Conservation (phyloP, 2,329 filamentous ascomycete species). For the Teratosphaeria destructans region DNA sequence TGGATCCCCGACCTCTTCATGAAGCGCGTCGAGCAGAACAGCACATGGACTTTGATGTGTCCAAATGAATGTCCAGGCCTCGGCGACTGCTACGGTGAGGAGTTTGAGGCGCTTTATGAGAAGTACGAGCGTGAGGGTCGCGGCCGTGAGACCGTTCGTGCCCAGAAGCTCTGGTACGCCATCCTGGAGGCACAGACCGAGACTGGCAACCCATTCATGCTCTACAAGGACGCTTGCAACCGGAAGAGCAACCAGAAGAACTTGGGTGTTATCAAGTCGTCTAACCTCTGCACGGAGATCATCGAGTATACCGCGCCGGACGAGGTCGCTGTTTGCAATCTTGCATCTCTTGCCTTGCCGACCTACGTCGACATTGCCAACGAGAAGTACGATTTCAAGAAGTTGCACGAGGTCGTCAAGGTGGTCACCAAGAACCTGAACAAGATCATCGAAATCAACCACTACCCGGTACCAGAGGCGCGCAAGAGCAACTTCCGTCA, state of each 20-base stretch:
- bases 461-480: conserved; percentile 94
- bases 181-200: conserved; percentile 97
- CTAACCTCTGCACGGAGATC: conserved; percentile 97
- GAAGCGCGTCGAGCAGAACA: conserved; percentile 97
- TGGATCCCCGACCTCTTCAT: conserved; percentile 99
- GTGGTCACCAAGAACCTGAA: conserved; percentile 93
- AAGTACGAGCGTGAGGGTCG: conserved; percentile 77
- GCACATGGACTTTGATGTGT: conserved; percentile 95
- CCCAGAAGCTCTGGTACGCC: conserved; percentile 98
- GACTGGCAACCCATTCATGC: conserved; percentile 98
- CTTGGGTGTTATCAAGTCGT: conserved; percentile 93
- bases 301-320: conserved; percentile 95
- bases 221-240: conserved; percentile 98
- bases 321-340: conserved; percentile 96
- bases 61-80: conserved; percentile 92
- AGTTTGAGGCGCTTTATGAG: conserved; percentile 91
- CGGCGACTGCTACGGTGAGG: conserved; percentile 92
- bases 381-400: conserved; percentile 86
- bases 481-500: conserved; percentile 95
- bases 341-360: conserved; percentile 87
- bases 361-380: conserved; percentile 80
- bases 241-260: conserved; percentile 99
- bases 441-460: conserved; percentile 96
- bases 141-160: conserved; percentile 84
- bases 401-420: conserved; percentile 87